These are phyloP conservation scores for Acer saccharum DNA, from an alignment of 345 rosid genomes.

Conservation along the genomic window DNA sequence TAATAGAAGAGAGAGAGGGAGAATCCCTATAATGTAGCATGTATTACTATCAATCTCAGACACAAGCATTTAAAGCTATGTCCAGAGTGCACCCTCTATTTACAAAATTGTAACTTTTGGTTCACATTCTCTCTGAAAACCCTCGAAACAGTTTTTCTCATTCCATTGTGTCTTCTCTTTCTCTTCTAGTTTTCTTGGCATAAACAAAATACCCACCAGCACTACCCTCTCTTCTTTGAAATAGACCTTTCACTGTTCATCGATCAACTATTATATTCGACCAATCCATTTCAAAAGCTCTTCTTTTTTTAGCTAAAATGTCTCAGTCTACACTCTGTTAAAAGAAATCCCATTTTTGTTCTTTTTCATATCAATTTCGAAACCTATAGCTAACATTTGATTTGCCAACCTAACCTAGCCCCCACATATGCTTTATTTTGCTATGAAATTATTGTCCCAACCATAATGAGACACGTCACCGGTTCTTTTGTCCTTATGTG, in stretches of 20 bases:
- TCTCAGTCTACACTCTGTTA: not conserved
- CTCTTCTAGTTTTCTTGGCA: slow-evolving; percentile 16
- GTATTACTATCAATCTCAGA: slow-evolving; percentile 23
- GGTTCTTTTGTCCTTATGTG: not conserved
- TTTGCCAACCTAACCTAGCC: not conserved
- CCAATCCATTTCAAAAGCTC: slow-evolving; percentile 11
- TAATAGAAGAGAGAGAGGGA: not conserved
- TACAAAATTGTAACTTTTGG: slow-evolving; percentile 8
- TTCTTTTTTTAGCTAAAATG: slow-evolving; percentile 1
- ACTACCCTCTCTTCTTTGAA: slow-evolving; percentile 17
- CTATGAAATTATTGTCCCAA: slow-evolving; percentile 18
- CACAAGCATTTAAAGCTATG: not conserved
- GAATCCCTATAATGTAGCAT: slow-evolving; percentile 6
- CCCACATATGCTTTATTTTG: slow-evolving; percentile 7
- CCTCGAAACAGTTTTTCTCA: not conserved
- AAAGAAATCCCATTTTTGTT: not conserved
- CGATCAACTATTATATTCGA: not conserved
- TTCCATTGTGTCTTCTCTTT: slow-evolving; percentile 34
- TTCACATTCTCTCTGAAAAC: slow-evolving; percentile 24
- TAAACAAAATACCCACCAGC: too few species aligned
- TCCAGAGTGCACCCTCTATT: slow-evolving; percentile 12
- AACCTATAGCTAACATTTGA: not conserved
- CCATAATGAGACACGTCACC: slow-evolving; percentile 1
- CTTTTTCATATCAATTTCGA: not conserved
- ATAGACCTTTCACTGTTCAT: slow-evolving; percentile 23